Percentiles rank a stretch among this genome's conserved stretches.
These are phyloP conservation scores for Ceratocystis lukuohia DNA, from an alignment of 2,329 filamentous ascomycete genomes.

Conservation along the genomic window DNA sequence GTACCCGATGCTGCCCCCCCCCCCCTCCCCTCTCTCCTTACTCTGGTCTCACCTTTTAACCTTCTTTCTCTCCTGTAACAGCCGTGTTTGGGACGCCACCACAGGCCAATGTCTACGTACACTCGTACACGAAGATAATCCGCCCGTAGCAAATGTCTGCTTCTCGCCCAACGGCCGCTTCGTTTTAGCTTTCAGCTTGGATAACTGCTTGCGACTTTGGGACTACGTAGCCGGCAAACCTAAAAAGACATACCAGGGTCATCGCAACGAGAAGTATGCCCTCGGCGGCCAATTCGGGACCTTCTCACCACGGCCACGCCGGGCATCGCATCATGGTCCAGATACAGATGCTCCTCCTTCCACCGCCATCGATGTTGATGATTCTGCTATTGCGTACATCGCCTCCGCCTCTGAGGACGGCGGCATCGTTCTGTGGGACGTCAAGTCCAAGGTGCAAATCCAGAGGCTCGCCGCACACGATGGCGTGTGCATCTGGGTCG, in stretches of 20 bases:
- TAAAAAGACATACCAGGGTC: slow-evolving; percentile 95
- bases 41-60: background rate
- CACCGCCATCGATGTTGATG: slow-evolving; percentile 7
- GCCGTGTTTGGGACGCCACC: slow-evolving; percentile 86
- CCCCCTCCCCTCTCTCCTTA: background rate
- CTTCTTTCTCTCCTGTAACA: slow-evolving; percentile 24
- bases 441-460: slow-evolving; percentile 68
- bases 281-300: slow-evolving; percentile 73
- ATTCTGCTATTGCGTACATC: slow-evolving; percentile 43
- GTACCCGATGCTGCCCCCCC: slow-evolving; percentile 25
- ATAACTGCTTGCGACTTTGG: slow-evolving; percentile 84
- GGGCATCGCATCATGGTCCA: slow-evolving; percentile 13
- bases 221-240: slow-evolving; percentile 84
- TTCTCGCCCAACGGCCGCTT: slow-evolving; percentile 93
- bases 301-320: slow-evolving; percentile 24
- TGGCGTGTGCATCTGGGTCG: slow-evolving; percentile 54
- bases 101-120: slow-evolving; percentile 93
- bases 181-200: slow-evolving; percentile 81
- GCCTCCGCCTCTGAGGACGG: slow-evolving; percentile 82
- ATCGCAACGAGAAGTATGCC: slow-evolving; percentile 70
- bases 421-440: slow-evolving; percentile 77
- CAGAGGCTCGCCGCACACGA: slow-evolving; percentile 47
- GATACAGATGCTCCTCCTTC: slow-evolving; percentile 19
- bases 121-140: slow-evolving; percentile 80
- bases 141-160: slow-evolving; percentile 40